Evolutionary conservation across 495 filamentous ascomycete species (phyloP).

Genomic region (Parathielavia appendiculata): DNA sequence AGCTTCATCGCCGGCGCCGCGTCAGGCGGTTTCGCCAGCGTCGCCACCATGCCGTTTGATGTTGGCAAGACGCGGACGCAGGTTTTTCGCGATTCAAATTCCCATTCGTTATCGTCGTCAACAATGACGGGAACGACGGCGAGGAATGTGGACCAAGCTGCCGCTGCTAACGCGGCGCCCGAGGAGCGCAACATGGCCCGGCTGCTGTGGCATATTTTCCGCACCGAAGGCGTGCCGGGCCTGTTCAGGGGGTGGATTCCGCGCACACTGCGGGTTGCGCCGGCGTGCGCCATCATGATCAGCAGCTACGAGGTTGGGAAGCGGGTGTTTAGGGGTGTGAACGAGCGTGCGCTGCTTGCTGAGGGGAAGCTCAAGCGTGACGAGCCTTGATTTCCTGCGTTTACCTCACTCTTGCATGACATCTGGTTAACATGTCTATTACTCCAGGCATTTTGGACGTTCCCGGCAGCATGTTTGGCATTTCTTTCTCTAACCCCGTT

Average conservation of each 20-base stretch:
- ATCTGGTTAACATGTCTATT: too few relatives aligned
- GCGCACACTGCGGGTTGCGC: conserved; percentile 87
- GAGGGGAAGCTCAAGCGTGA: conserved; percentile 11
- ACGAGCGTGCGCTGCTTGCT: conserved; percentile 51
- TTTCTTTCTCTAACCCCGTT: neutral
- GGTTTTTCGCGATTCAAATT: conserved; percentile 53
- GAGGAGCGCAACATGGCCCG: conserved; percentile 69
- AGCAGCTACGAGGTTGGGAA: conserved; percentile 96
- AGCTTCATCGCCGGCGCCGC: conserved; percentile 80
- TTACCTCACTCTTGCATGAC: neutral
- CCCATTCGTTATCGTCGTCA: neutral
- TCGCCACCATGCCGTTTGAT: conserved; percentile 94
- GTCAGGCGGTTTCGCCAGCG: conserved; percentile 77
- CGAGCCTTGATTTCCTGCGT: neutral
- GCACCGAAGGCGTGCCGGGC: conserved; percentile 70
- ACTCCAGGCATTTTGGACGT: too few relatives aligned
- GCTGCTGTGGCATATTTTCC: conserved; percentile 83
- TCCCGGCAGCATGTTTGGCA: conserved; percentile 25
- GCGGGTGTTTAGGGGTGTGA: conserved; percentile 72
- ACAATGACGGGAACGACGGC: conserved; percentile 24
- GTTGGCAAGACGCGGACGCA: conserved; percentile 95
- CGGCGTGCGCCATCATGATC: conserved; percentile 99
- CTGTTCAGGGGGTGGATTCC: conserved; percentile 89
- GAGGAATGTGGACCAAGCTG: neutral
- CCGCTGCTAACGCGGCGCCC: conserved; percentile 40